Evolutionary conservation across 768 basidiomycete species (phyloP), one percentile per base, ranked within the genome.

Genomic region (Termitomyces sp.): DNA sequence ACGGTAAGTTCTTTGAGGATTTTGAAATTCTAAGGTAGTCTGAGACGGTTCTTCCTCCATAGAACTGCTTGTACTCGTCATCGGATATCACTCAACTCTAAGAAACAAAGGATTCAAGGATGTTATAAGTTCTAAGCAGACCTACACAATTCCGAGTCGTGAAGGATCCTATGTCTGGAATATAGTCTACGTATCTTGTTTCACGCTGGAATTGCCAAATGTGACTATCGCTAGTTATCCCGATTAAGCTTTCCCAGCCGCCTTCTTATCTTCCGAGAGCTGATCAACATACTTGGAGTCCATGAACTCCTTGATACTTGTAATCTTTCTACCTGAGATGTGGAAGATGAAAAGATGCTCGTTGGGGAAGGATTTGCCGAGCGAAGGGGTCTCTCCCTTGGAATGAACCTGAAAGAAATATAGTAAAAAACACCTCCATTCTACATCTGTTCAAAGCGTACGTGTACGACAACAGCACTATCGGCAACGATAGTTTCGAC

Each of bases 61-160:
- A 71, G 73, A 66, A 70, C 63, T 73, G 73, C 64, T 61, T 69
- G 40, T 74, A 74, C 63, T 54, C 64, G 36, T 62, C 68, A 1
- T 71, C 71, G 13, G 73, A 74, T 57, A 72, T 72, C 61, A 67
- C 61, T 11, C 65, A 69, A 35, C 65, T 48, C 59, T 58, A 33
- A 42, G 24, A 15, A 18, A 20, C n/a, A 33, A 13, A 20, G 40
- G 18, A 35, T 33, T 9, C 33, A 7, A 56, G 13, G 42, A 3
- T 13, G 45, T 36, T 11, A 15, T 20, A 20, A 8, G 3, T 42
- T 38, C 35, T 20, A 24, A 15, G 20, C n/a, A 7, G 3, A 44
- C 40, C 12, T 42, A 18, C 13, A 44, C 18, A 32, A 28, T 22
- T n/a, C n/a, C n/a, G n/a, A n/a, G n/a, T 22, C 16, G 15, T 49